phyloP scores from a whole-genome alignment of 805 yeast species.

The Priceomyces fermenticarens region DNA sequence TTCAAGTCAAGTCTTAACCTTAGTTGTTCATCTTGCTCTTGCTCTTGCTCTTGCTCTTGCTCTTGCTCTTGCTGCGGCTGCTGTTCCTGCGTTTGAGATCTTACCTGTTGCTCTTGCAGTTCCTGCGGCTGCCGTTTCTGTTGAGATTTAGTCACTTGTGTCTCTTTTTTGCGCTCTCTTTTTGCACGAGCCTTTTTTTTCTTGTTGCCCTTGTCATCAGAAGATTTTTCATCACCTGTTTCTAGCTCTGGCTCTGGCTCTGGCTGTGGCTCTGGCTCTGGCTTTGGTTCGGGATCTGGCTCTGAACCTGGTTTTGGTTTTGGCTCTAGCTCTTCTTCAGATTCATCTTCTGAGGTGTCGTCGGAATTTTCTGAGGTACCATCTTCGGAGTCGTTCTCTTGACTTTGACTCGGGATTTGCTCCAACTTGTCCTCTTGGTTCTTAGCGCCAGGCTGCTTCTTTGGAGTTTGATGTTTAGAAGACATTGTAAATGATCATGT shows the following conservation, averaged over 20 bases:
- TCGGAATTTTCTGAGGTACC: not conserved
- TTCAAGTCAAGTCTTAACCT: too few species aligned
- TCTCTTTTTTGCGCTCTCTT: too few species aligned
- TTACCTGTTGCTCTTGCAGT: too few species aligned
- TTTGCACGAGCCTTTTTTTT: too few species aligned
- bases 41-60: conserved; percentile 12
- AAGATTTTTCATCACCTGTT: too few species aligned
- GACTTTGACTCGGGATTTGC: conserved; percentile 17
- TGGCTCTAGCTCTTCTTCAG: conserved; percentile 7
- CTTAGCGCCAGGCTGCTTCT: not conserved
- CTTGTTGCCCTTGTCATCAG: too few species aligned
- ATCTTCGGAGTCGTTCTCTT: conserved; percentile 11
- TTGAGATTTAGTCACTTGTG: too few species aligned
- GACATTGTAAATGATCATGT: conserved; percentile 10
- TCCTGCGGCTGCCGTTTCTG: too few species aligned
- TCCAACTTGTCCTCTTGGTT: too few species aligned
- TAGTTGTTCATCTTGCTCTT: too few species aligned
- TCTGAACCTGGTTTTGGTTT: conserved; percentile 11
- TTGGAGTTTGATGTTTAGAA: not conserved
- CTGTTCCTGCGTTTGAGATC: too few species aligned
- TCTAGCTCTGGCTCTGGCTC: conserved; percentile 13
- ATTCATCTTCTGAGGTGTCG: conserved; percentile 16
- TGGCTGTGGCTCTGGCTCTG: conserved; percentile 6
- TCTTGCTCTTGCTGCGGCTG: conserved; percentile 9
- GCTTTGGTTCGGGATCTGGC: conserved; percentile 13